Evolutionary conservation across 306 rosid species (phyloP), one percentile per base, ranked within the genome.

Genomic region (Cucumis melo): DNA sequence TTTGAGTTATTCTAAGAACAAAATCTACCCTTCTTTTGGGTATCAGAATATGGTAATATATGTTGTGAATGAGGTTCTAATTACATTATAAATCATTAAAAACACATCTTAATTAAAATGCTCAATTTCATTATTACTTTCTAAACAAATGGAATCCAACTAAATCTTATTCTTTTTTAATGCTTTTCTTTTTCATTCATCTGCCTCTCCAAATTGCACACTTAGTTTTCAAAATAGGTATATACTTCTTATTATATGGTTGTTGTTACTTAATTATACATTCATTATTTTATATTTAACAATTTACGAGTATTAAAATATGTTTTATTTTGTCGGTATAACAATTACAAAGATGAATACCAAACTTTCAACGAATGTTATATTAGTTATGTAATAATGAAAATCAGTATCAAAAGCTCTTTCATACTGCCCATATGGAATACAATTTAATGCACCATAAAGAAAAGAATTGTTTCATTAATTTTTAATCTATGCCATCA

Each of bases 11-110:
- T 65, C 71, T 39, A 23, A 3, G 56, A 42, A 68, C 54, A 44
- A 68, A 42, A 68, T 68, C 56, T 41, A 44, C 23, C 71, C 29
- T 36, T 7, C 21, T 68, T 11, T 27, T 68, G 36, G 74, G 74
- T 21, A 68, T 68, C 56, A 44, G 10, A 23, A 68, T 17, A 65
- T 10, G 11, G 56, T 3, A 6, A 23, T 68, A 68, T 68, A 10
- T 68, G 75, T 68, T 70, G 56, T 70, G 56, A 70, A 70, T 42
- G 13, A 70, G 75, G 48, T 70, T 56, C 75, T 46, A 46, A 70
- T 44, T 70, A 70, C 48, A 70, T 46, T 46, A 46, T 21, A 70
- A 46, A 46, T 44, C 57, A 46, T 24, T 21, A 2, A 17, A 67
- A 38, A 42, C 3, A 68, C 46, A 44, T 48, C 15, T 15, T 66